Percentiles rank a stretch among this genome's conserved stretches.
These are phyloP conservation scores for Teunomyces aglyptinius DNA, from an alignment of 805 yeast species.

Conservation along the genomic window DNA sequence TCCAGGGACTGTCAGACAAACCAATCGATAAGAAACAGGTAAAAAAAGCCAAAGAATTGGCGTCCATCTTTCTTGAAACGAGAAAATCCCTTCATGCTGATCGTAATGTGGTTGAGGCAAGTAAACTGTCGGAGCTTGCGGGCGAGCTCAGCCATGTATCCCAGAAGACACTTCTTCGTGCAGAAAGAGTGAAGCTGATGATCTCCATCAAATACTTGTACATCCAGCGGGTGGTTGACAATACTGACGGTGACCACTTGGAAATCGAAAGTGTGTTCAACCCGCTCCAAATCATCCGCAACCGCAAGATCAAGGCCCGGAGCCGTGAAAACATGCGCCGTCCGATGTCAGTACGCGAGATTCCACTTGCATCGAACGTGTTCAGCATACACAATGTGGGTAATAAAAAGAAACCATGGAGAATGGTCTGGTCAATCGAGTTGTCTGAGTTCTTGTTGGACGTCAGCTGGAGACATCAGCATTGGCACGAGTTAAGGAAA, in stretches of 20 bases:
- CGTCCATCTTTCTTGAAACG: slow-evolving; percentile 41
- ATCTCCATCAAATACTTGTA: slow-evolving; percentile 50
- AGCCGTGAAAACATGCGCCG: slow-evolving; percentile 34
- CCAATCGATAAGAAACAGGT: slow-evolving; percentile 4
- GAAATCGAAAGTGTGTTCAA: slow-evolving; percentile 71
- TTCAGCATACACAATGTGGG: slow-evolving; percentile 43
- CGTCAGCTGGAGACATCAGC: slow-evolving; percentile 52
- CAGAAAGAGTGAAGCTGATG: slow-evolving; percentile 48
- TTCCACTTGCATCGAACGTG: slow-evolving; percentile 65
- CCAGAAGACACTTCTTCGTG: slow-evolving; percentile 41
- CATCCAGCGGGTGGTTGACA: slow-evolving; percentile 40
- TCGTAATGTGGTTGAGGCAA: slow-evolving; percentile 37
- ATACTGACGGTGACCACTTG: slow-evolving; percentile 27
- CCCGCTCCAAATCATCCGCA: slow-evolving; percentile 79
- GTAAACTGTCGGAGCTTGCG: slow-evolving; percentile 8
- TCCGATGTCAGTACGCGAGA: slow-evolving; percentile 43
- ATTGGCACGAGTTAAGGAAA: slow-evolving; percentile 51
- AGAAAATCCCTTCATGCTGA: slow-evolving; percentile 43
- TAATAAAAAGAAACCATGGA: slow-evolving; percentile 33
- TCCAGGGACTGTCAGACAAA: neutral
- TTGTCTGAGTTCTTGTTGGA: slow-evolving; percentile 58
- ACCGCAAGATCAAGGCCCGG: slow-evolving; percentile 57
- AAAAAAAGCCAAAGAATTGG: slow-evolving; percentile 37
- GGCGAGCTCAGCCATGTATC: slow-evolving; percentile 21
- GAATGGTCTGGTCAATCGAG: slow-evolving; percentile 64